Evolutionary conservation across 306 rosid species (phyloP), one percentile per base, ranked within the genome.

Genomic region (Ziziphus jujuba): DNA sequence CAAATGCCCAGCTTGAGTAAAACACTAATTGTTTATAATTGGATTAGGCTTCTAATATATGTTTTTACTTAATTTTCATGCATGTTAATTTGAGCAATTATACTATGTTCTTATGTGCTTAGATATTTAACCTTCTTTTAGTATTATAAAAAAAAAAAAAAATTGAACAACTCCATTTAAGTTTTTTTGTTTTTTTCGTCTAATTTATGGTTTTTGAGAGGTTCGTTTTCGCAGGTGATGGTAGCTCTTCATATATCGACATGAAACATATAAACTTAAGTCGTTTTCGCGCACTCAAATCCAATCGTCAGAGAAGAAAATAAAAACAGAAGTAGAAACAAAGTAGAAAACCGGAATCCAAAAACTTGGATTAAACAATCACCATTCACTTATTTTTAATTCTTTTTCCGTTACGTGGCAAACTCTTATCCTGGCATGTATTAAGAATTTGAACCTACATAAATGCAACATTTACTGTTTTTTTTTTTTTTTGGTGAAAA

Each of bases 211-310:
- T 5, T 9, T 56, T 11, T 11, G 10, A 36, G 50, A 43, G 71
- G 25, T 62, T 69, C 75, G 17, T 52, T 68, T 72, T 63, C 75
- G 63, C 25, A 48, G 21, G 22, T 69, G 74, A 77, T 58, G 9
- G 21, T 35, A 43, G 64, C 57, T 65, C 35, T 53, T 43, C 70
- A 59, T 59, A 31, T 34, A 45, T 65, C n/a, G 69, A 52, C 61
- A 54, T 61, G 65, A 12, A 61, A 57, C n/a, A 67, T 14, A 62
- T 62, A 34, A 58, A 73, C 79, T 56, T 49, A 1, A 73, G 69
- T 80, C 84, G 62, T 50, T 75, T 61, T 75, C 76, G 38, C 19
- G 60, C 54, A 57, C 76, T 70, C 77, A 56, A 78, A 48, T 67
- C 69, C 57, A 48, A 56, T 76, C 73, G 54, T 56, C 59, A 9